A percentile compares a stretch with the other conserved stretches of the same genome.
Conservation (phyloP, 345 rosid species). For the Odontarrhena argentea region DNA sequence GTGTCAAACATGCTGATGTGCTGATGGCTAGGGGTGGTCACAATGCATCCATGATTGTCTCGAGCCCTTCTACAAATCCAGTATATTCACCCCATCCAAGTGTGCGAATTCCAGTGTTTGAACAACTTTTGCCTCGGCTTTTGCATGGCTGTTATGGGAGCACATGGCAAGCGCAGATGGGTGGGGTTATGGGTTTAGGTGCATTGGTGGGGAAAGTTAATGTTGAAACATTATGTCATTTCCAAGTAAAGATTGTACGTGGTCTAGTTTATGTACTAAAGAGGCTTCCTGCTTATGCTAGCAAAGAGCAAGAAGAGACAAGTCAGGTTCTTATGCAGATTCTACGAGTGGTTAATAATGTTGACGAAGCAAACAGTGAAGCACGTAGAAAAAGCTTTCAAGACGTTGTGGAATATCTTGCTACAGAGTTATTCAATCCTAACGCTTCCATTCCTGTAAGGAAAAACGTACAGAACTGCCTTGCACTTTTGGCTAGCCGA, state of each 20-base stretch:
- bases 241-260: conserved; percentile 85
- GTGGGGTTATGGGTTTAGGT: conserved; percentile 98
- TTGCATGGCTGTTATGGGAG: conserved; percentile 97
- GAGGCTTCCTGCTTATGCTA: conserved; percentile 87
- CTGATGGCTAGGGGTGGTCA: conserved; percentile 93
- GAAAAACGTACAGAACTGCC: conserved; percentile 94
- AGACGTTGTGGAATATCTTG: conserved; percentile 90
- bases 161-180: conserved; percentile 99
- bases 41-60: conserved; percentile 90
- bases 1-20: conserved; percentile 79
- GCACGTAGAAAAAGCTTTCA: conserved; percentile 89
- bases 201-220: conserved; percentile 97
- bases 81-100: conserved; percentile 95
- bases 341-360: conserved; percentile 95
- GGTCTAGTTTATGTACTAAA: conserved; percentile 91
- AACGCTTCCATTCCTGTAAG: conserved; percentile 85
- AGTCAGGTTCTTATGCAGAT: conserved; percentile 99
- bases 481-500: conserved; percentile 93
- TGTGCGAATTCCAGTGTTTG: conserved; percentile 89
- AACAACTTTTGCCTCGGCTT: conserved; percentile 96
- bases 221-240: conserved; percentile 85
- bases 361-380: conserved; percentile 94
- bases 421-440: conserved; percentile 90
- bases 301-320: conserved; percentile 96
- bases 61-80: conserved; percentile 99